Conservation (phyloP, 768 basidiomycete species). For the Wakefieldia striispora region DNA sequence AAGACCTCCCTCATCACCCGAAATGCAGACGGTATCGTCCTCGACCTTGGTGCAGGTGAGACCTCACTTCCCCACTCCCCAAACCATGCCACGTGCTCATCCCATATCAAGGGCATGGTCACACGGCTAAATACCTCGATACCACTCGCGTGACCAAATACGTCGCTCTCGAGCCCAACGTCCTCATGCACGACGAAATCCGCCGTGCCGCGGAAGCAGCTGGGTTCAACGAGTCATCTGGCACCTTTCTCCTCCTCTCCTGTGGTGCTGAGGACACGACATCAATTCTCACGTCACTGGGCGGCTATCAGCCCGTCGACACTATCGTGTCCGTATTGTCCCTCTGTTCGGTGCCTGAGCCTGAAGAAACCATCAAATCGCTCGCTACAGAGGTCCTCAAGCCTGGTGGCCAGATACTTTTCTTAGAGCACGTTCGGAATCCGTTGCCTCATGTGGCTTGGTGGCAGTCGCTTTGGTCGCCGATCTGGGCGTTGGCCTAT, state of each 20-base stretch:
- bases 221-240: conserved; percentile 53
- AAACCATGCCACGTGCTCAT: background rate
- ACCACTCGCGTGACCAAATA: conserved; percentile 54
- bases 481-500: conserved; percentile 57
- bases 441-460: conserved; percentile 51
- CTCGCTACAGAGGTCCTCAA: conserved; percentile 55
- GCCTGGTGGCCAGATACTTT: conserved; percentile 62
- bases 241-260: conserved; percentile 54
- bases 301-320: conserved; percentile 42
- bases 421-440: conserved; percentile 70
- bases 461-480: conserved; percentile 77
- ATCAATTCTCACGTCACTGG: conserved; percentile 44
- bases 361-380: conserved; percentile 43
- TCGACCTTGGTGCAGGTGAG: conserved; percentile 69
- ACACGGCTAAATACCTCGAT: conserved; percentile 61
- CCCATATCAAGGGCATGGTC: conserved; percentile 53
- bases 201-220: conserved; percentile 45
- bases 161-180: conserved; percentile 71
- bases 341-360: conserved; percentile 61
- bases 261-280: conserved; percentile 62
- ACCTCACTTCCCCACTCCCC: background rate
- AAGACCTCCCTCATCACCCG: conserved; percentile 52
- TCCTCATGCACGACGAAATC: conserved; percentile 57
- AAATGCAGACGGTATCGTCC: conserved; percentile 56
- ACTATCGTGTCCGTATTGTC: conserved; percentile 66